Evolutionary conservation across 2,329 filamentous ascomycete genomes (phyloP).

Genomic region (Scedosporium minutisporum): DNA sequence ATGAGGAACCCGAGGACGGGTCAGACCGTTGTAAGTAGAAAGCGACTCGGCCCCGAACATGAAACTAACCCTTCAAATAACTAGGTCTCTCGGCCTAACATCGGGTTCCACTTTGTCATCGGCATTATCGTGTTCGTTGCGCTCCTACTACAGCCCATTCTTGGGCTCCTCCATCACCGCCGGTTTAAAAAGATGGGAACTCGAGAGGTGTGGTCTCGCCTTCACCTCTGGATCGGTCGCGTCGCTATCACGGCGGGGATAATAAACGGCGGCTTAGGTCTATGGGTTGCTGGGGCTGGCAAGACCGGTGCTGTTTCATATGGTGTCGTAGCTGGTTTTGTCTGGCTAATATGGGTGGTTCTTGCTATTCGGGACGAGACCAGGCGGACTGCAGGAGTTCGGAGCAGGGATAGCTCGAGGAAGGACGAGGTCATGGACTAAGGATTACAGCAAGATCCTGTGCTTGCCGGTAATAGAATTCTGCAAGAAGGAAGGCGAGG

Average conservation of each 20-base stretch:
- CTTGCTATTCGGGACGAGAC: conserved; percentile 22
- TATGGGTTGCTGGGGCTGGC: conserved; percentile 24
- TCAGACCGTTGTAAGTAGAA: background rate
- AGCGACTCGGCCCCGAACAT: too few relatives aligned
- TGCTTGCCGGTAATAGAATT: too few relatives aligned
- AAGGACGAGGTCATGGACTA: background rate
- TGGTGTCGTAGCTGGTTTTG: conserved; percentile 25
- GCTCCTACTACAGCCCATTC: conserved; percentile 29
- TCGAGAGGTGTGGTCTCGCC: conserved; percentile 30
- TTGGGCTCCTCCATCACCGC: conserved; percentile 32
- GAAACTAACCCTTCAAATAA: too few relatives aligned
- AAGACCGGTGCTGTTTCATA: conserved; percentile 24
- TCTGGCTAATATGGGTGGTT: conserved; percentile 27
- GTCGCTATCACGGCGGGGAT: conserved; percentile 29
- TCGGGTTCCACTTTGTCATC: conserved; percentile 35
- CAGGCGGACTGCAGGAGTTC: background rate
- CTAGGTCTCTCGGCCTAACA: conserved; percentile 20
- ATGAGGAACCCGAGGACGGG: conserved; percentile 15
- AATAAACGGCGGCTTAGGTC: conserved; percentile 33
- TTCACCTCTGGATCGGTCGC: conserved; percentile 34
- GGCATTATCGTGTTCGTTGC: conserved; percentile 30
- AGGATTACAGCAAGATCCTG: too few relatives aligned
- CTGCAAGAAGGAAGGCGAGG: too few relatives aligned
- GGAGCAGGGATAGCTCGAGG: background rate
- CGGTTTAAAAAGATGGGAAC: conserved; percentile 25